Evolutionary conservation across 2,329 filamentous ascomycete species (phyloP), one percentile per base, ranked within the genome.

Genomic region (Ophiostoma australiae): DNA sequence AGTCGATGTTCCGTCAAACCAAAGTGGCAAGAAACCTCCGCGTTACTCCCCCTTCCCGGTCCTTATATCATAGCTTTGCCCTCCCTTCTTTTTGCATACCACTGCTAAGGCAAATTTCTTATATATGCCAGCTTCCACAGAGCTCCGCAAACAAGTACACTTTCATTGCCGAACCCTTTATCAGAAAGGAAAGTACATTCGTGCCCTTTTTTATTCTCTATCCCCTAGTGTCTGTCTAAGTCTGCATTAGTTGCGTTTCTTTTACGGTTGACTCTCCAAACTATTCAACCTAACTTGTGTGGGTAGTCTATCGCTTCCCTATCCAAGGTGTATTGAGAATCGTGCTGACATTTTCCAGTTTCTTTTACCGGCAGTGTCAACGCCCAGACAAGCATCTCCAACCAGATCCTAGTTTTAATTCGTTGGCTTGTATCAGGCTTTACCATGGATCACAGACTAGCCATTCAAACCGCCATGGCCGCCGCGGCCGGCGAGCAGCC

Each of bases 401-500:
- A 23, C 10, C 10, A 27, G 5, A 27, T 27, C 11, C 23, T 58
- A 15, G 48, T 52, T 8, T 20, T 13, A 15, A 11, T 13, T 6
- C 23, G 17, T 37, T 65, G 17, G 2, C 35, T 11, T 3, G 8
- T 35, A 39, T 3, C 20, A n/a, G 20, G 2, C 35, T 3, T 37
- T 31, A 8, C 4, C 1, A 66, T 66, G 63, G 35, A 66, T 10
- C 63, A 39, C 63, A 39, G 33, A 39, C 63, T 41, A 35, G 63
- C 63, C 33, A 39, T 66, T 4, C 63, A 66, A n/a, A 23, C 33
- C 2, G 52, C 70, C 52, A 72, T 72, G 70, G 70, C 68, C 2
- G n/a, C 67, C 4, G 71, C 69, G 0, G 48, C 67, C 2, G 71
- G 71, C 41, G 55, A 69, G 52, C 69, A 33, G 35, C 66, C 68